These are phyloP conservation scores for Didymellaceae sp. DNA, from an alignment of 2,329 filamentous ascomycete genomes.

Conservation along the genomic window DNA sequence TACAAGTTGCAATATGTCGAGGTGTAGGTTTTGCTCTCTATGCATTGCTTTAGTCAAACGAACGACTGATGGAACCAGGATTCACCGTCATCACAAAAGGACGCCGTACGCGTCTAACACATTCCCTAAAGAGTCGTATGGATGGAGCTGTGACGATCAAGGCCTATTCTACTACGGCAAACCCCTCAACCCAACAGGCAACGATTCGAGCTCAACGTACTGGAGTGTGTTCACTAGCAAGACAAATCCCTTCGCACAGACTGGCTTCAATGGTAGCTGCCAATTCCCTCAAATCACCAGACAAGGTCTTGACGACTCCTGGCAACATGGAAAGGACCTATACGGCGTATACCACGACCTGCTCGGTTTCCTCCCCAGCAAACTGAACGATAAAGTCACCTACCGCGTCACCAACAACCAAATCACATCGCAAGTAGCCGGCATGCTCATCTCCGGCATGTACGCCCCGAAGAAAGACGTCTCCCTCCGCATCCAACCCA, in stretches of 20 bases:
- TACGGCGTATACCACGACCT: constrained; percentile 77
- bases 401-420: constrained; percentile 82
- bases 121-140: constrained; percentile 75
- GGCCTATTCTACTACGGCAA: constrained; percentile 73
- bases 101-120: constrained; percentile 80
- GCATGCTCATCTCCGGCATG: constrained; percentile 77
- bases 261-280: constrained; percentile 75
- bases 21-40: constrained; percentile 57
- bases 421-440: constrained; percentile 81
- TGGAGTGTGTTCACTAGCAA: constrained; percentile 69
- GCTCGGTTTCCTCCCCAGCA: constrained; percentile 69
- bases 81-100: constrained; percentile 84
- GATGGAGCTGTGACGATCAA: constrained; percentile 75
- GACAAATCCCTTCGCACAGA: constrained; percentile 70
- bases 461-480: constrained; percentile 31
- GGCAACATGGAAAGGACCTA: constrained; percentile 77
- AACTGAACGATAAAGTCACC: constrained; percentile 54
- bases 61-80: constrained; percentile 41
- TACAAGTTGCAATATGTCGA: constrained; percentile 78
- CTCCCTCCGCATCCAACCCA: constrained; percentile 57
- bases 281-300: constrained; percentile 82
- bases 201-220: constrained; percentile 63
- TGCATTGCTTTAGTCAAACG: too few species aligned
- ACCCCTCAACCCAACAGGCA: constrained; percentile 57
- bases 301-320: constrained; percentile 74